Evolutionary conservation across 2,329 filamentous ascomycete genomes (phyloP).

Genomic region (Fusarium denticulatum): DNA sequence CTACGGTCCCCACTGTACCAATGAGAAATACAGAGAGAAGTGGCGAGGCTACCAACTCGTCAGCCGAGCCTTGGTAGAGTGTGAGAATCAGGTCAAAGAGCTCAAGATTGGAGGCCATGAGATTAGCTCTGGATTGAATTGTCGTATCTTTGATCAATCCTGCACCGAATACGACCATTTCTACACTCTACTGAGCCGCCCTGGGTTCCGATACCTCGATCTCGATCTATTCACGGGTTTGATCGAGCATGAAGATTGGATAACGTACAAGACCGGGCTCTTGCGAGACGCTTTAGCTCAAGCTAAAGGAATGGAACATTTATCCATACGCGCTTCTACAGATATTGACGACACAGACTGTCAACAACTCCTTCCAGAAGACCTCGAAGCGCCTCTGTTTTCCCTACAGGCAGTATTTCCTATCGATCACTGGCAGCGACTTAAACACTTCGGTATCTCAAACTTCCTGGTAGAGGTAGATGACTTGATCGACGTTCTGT

Average conservation of each 20-base stretch:
- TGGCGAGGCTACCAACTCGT: not conserved
- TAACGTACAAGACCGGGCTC: not conserved
- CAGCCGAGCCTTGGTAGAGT: not conserved
- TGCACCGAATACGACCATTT: not conserved
- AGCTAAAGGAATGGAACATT: not conserved
- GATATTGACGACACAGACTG: rapidly evolving
- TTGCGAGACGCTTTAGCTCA: not conserved
- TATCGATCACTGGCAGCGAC: not conserved
- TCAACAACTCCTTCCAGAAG: not conserved
- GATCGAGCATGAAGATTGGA: not conserved
- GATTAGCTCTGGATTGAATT: not conserved
- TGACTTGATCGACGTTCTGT: not conserved
- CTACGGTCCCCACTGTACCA: not conserved
- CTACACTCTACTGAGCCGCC: not conserved
- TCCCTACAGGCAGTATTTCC: not conserved
- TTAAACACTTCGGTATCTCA: not conserved
- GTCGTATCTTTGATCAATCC: not conserved
- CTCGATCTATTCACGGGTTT: not conserved
- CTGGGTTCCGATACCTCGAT: not conserved
- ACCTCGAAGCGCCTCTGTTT: not conserved
- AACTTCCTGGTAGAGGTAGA: not conserved
- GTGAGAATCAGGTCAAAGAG: not conserved
- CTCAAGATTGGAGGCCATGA: not conserved
- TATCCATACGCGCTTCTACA: not conserved
- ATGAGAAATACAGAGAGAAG: not conserved